Conservation (phyloP, 257 asterid species). For the Solanum etuberosum region DNA sequence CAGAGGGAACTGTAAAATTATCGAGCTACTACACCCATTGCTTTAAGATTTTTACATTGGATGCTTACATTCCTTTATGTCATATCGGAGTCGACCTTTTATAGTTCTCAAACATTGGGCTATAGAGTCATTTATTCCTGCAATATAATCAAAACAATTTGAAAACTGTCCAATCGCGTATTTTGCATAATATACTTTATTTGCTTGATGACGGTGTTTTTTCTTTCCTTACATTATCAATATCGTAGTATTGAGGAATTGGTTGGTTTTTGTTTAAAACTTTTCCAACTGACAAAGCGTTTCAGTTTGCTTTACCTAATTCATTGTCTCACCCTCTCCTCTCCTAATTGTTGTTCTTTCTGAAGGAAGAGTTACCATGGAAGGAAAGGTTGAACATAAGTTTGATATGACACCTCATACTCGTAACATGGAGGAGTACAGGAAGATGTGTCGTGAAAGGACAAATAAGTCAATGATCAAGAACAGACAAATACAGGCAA, state of each 20-base stretch:
- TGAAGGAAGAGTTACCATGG: slow-evolving; percentile 29
- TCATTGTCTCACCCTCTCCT: neutral
- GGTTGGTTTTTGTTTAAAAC: neutral
- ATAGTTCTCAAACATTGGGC: neutral
- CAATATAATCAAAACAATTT: neutral
- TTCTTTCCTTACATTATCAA: neutral
- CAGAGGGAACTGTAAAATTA: neutral
- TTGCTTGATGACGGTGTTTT: neutral
- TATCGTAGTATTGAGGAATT: neutral
- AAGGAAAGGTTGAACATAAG: slow-evolving; percentile 91
- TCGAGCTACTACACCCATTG: neutral
- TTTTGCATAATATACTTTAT: neutral
- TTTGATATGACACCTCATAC: slow-evolving; percentile 88
- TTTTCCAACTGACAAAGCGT: neutral
- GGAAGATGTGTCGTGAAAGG: slow-evolving; percentile 89
- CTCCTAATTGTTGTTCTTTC: neutral
- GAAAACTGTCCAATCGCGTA: neutral
- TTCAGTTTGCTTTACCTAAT: neutral
- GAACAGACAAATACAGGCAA: slow-evolving; percentile 83
- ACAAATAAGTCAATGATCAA: slow-evolving; percentile 84
- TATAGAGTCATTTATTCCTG: neutral
- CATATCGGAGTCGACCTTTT: neutral
- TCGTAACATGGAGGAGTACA: slow-evolving; percentile 40
- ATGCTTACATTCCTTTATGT: neutral
- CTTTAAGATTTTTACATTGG: neutral